Percentiles rank a stretch among this genome's conserved stretches.
phyloP scores from a whole-genome alignment of 1,284 basidiomycete species.

The Golubevia pallescens region DNA sequence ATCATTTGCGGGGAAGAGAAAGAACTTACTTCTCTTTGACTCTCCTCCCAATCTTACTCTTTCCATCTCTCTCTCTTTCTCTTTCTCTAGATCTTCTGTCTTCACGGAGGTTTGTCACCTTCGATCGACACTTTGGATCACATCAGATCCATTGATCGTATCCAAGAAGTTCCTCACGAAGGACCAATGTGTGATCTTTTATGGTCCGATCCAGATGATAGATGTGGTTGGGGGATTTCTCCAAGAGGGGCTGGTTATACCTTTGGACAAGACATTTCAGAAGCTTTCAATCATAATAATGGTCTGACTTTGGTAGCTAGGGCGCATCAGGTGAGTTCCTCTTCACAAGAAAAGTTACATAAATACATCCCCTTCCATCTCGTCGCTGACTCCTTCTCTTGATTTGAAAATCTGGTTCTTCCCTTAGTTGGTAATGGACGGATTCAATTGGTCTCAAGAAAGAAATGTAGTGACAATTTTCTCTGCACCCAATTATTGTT shows the following conservation, averaged over 20 bases:
- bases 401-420: no score
- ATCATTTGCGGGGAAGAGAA: no score
- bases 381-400: no score
- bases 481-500: slow-evolving; percentile 94
- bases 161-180: slow-evolving; percentile 98
- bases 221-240: slow-evolving; percentile 99
- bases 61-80: no score
- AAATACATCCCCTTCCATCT: no score
- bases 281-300: slow-evolving; percentile 99
- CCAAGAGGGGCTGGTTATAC: slow-evolving; percentile 98
- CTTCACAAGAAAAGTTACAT: no score
- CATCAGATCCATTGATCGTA: slow-evolving; percentile 95
- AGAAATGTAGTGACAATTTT: slow-evolving; percentile 99
- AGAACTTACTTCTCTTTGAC: no score
- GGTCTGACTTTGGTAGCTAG: slow-evolving; percentile 85
- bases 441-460: slow-evolving; percentile 97
- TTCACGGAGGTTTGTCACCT: slow-evolving; percentile 96
- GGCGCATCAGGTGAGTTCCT: slow-evolving; percentile 40
- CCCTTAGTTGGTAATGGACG: slow-evolving; percentile 81
- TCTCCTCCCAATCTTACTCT: no score
- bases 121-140: slow-evolving; percentile 99
- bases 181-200: slow-evolving; percentile 99
- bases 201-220: slow-evolving; percentile 99
- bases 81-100: slow-evolving; percentile 81
- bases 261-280: slow-evolving; percentile 97